A percentile compares a stretch with the other conserved stretches of the same genome.
These are phyloP conservation scores for Aleurites moluccanus DNA, from an alignment of 441 rosid genomes.

Conservation along the genomic window DNA sequence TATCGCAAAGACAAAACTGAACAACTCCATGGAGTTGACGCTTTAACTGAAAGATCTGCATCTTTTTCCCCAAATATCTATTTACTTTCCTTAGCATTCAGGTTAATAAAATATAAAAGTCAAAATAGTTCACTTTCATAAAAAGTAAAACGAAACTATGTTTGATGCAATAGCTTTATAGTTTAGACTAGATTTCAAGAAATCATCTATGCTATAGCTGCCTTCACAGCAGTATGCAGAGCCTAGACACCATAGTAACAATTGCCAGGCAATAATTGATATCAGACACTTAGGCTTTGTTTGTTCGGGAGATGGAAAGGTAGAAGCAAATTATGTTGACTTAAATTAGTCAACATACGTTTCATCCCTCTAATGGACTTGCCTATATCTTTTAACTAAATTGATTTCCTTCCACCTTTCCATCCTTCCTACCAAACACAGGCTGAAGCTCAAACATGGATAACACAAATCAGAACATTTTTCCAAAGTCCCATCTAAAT, in stretches of 20 bases:
- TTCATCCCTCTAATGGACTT: too few species aligned
- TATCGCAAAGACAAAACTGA: not conserved
- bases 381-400: too few species aligned
- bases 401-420: too few species aligned
- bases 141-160: not conserved
- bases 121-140: too few species aligned
- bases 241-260: not conserved
- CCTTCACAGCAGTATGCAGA: not conserved
- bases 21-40: not conserved
- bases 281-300: not conserved
- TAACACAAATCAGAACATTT: not conserved
- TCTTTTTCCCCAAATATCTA: not conserved
- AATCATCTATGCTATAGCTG: not conserved
- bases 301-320: too few species aligned
- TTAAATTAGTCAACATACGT: too few species aligned
- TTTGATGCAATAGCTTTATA: not conserved
- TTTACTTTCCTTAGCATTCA: not conserved
- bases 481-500: not conserved
- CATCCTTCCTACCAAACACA: not conserved
- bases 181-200: conserved; percentile 9
- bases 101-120: not conserved
- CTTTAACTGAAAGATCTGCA: not conserved
- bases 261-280: not conserved
- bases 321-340: too few species aligned
- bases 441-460: not conserved